Percentiles rank a stretch among this genome's conserved stretches.
Evolutionary conservation across 2,329 filamentous ascomycete genomes (phyloP).

Genomic region (Cladophialophora bantiana): DNA sequence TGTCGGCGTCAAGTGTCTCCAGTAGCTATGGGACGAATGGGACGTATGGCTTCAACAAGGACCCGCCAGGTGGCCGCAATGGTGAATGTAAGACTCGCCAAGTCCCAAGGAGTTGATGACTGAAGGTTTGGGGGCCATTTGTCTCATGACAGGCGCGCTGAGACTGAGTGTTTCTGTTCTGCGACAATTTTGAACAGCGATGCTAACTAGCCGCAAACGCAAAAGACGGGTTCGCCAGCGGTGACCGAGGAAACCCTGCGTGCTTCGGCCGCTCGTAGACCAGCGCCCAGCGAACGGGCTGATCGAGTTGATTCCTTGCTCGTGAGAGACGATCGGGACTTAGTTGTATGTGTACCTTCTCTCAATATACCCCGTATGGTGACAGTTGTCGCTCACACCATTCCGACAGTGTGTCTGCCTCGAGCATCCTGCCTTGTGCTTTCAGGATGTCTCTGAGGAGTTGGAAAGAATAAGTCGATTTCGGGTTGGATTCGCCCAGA

Average conservation of each 20-base stretch:
- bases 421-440: slow-evolving; percentile 18
- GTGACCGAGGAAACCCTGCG: slow-evolving; percentile 10
- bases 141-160: not conserved
- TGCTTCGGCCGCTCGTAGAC: slow-evolving; percentile 4
- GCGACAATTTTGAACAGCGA: not conserved
- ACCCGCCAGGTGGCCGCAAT: slow-evolving; percentile 7
- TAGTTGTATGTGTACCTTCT: slow-evolving; percentile 13
- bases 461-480: slow-evolving; percentile 27
- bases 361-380: slow-evolving; percentile 3
- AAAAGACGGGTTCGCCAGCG: not conserved
- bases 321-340: not conserved
- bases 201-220: not conserved
- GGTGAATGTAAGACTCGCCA: slow-evolving; percentile 5
- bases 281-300: not conserved
- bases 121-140: not conserved
- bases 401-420: slow-evolving; percentile 25
- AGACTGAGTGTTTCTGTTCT: not conserved
- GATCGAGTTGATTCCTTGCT: slow-evolving; percentile 9
- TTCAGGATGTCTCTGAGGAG: slow-evolving; percentile 27
- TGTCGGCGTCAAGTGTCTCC: slow-evolving; percentile 25
- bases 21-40: slow-evolving; percentile 32
- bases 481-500: slow-evolving; percentile 28
- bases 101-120: not conserved
- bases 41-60: slow-evolving; percentile 15
- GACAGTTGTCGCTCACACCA: slow-evolving; percentile 28